Evolutionary conservation across 306 rosid genomes (phyloP).

Genomic region (Trifolium dubium): DNA sequence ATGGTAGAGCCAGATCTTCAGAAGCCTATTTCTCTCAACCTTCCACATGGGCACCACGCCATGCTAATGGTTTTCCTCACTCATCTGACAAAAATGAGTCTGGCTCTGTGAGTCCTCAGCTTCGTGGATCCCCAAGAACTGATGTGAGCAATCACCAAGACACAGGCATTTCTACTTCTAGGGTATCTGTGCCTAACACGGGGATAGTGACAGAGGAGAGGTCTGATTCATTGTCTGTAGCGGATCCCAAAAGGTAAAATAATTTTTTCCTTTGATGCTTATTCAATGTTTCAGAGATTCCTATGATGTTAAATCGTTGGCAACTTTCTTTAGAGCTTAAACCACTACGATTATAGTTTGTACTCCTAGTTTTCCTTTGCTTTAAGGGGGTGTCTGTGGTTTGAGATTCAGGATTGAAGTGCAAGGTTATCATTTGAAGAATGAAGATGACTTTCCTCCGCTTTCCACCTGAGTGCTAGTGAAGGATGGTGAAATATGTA

Average conservation of each 20-base stretch:
- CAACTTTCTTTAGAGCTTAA: slow-evolving; percentile 44
- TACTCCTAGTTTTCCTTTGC: slow-evolving; percentile 46
- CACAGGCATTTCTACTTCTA: slow-evolving; percentile 42
- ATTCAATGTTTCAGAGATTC: slow-evolving; percentile 26
- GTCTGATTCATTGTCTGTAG: slow-evolving; percentile 35
- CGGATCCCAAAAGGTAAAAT: slow-evolving; percentile 60
- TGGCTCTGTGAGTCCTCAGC: slow-evolving; percentile 53
- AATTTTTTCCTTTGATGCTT: slow-evolving; percentile 30
- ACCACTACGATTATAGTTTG: slow-evolving; percentile 46
- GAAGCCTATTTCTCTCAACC: slow-evolving; percentile 55
- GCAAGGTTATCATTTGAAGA: slow-evolving; percentile 58
- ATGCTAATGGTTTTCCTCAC: slow-evolving; percentile 49
- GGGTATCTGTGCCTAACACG: slow-evolving; percentile 41
- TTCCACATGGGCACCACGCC: slow-evolving; percentile 47
- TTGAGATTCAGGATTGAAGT: slow-evolving; percentile 63
- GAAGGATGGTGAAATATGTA: slow-evolving; percentile 52
- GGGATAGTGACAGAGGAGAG: slow-evolving; percentile 45
- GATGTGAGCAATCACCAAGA: slow-evolving; percentile 50
- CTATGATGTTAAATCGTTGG: slow-evolving; percentile 40
- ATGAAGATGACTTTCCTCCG: slow-evolving; percentile 65
- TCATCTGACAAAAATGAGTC: slow-evolving; percentile 56
- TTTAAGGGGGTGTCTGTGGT: slow-evolving; percentile 53
- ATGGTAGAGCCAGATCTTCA: slow-evolving; percentile 47
- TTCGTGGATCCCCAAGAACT: slow-evolving; percentile 46
- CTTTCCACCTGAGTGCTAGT: slow-evolving; percentile 55